These are phyloP conservation scores for Russula emetica DNA, from an alignment of 768 basidiomycete genomes.

Conservation along the genomic window DNA sequence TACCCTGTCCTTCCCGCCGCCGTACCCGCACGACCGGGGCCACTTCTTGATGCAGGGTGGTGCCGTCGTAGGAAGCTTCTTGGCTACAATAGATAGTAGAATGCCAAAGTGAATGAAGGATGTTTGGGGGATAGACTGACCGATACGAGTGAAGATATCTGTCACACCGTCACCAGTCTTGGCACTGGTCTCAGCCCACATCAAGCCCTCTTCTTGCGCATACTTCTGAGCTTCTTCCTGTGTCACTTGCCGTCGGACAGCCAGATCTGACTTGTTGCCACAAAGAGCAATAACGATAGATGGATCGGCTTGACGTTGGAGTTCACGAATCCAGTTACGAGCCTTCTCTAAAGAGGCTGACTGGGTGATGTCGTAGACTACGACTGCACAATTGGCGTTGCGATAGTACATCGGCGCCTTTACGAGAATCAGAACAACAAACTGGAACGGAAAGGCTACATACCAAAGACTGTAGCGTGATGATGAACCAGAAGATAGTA, in stretches of 20 bases:
- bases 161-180: slow-evolving; percentile 85
- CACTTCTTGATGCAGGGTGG: slow-evolving; percentile 60
- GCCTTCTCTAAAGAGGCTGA: slow-evolving; percentile 90
- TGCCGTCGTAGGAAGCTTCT: slow-evolving; percentile 82
- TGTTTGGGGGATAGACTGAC: slow-evolving; percentile 41
- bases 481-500: neutral
- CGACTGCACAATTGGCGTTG: slow-evolving; percentile 90
- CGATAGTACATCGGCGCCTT: slow-evolving; percentile 97
- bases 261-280: slow-evolving; percentile 91
- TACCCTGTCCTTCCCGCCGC: slow-evolving; percentile 55
- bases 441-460: slow-evolving; percentile 29
- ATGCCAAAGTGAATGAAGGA: neutral
- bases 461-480: slow-evolving; percentile 42
- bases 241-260: slow-evolving; percentile 77
- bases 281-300: slow-evolving; percentile 94
- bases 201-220: slow-evolving; percentile 84
- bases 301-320: slow-evolving; percentile 96
- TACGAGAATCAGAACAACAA: neutral
- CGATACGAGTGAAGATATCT: slow-evolving; percentile 83
- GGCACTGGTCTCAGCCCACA: slow-evolving; percentile 91
- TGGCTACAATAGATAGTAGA: slow-evolving; percentile 46
- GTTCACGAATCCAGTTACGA: slow-evolving; percentile 91
- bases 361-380: slow-evolving; percentile 96
- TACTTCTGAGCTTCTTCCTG: slow-evolving; percentile 90
- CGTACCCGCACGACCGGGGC: slow-evolving; percentile 47